Evolutionary conservation across 2,329 filamentous ascomycete genomes (phyloP).

Genomic region (Orbilia blumenaviensis): DNA sequence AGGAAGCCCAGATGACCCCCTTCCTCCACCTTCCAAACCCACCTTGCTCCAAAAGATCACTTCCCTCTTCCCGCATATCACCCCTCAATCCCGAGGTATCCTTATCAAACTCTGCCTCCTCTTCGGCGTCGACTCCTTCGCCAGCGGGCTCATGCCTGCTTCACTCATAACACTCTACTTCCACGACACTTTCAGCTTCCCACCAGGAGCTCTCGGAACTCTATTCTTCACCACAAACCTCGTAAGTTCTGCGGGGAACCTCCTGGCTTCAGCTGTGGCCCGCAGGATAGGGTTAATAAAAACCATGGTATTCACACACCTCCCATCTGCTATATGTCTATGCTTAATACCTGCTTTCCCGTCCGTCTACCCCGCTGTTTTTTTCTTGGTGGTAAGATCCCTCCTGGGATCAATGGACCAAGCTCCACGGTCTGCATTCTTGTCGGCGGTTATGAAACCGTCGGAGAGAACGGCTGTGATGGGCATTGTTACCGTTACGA

Average conservation of each 20-base stretch:
- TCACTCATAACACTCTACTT: conserved; percentile 67
- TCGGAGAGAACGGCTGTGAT: conserved; percentile 76
- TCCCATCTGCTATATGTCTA: conserved; percentile 74
- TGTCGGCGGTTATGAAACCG: conserved; percentile 72
- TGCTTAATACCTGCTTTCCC: conserved; percentile 70
- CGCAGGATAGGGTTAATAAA: conserved; percentile 64
- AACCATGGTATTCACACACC: conserved; percentile 64
- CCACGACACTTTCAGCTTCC: conserved; percentile 64
- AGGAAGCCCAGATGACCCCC: background rate
- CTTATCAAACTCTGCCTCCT: conserved; percentile 74
- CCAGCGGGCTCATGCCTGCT: conserved; percentile 56
- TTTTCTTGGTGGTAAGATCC: conserved; percentile 71
- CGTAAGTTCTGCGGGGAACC: conserved; percentile 66
- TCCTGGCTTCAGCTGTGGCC: conserved; percentile 67
- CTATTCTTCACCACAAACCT: conserved; percentile 68
- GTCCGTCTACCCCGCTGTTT: conserved; percentile 67
- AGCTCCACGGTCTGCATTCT: conserved; percentile 74
- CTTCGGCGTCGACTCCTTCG: conserved; percentile 66
- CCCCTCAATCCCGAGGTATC: conserved; percentile 67
- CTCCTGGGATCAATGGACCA: conserved; percentile 75
- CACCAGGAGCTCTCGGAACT: conserved; percentile 66
- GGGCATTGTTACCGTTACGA: conserved; percentile 75
- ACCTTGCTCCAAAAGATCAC: conserved; percentile 25
- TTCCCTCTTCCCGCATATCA: conserved; percentile 66
- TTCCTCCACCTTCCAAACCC: conserved; percentile 59